A percentile compares a stretch with the other conserved stretches of the same genome.
Evolutionary conservation across 805 yeast species (phyloP).

Genomic region (Cyberlindnera misumaiensis): DNA sequence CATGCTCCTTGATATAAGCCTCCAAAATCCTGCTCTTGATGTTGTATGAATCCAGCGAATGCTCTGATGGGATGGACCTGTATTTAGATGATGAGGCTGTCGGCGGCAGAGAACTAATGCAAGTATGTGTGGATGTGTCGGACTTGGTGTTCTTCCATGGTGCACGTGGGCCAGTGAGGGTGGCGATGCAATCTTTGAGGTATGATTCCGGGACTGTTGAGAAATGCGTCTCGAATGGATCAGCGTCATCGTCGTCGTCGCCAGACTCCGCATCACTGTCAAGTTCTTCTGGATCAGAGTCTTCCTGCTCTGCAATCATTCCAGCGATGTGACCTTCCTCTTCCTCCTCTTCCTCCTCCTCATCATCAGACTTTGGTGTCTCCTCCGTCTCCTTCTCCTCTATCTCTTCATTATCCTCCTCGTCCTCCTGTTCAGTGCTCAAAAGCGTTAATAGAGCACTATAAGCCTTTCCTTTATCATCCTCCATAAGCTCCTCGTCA

Average conservation of each 20-base stretch:
- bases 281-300: slow-evolving; percentile 20
- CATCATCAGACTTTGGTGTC: slow-evolving; percentile 8
- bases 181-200: slow-evolving; percentile 31
- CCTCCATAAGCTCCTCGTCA: slow-evolving; percentile 24
- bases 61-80: slow-evolving; percentile 15
- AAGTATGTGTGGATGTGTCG: slow-evolving; percentile 13
- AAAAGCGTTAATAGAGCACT: slow-evolving; percentile 61
- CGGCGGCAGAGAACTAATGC: slow-evolving; percentile 22
- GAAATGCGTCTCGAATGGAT: slow-evolving; percentile 78
- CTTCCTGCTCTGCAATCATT: slow-evolving; percentile 17
- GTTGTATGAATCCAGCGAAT: slow-evolving; percentile 29
- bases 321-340: slow-evolving; percentile 22
- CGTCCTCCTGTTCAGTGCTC: slow-evolving; percentile 37
- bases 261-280: slow-evolving; percentile 26
- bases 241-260: slow-evolving; percentile 38
- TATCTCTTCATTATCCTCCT: slow-evolving; percentile 9
- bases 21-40: slow-evolving; percentile 38
- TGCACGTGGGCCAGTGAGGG: slow-evolving; percentile 22
- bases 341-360: slow-evolving; percentile 24
- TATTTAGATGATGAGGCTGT: slow-evolving; percentile 13
- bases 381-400: slow-evolving; percentile 9
- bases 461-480: slow-evolving; percentile 44
- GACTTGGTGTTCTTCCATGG: slow-evolving; percentile 22
- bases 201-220: slow-evolving; percentile 34
- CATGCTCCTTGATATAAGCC: slow-evolving; percentile 19